Evolutionary conservation across 2,329 filamentous ascomycete genomes (phyloP), one percentile per base, ranked within the genome.

Genomic region (Pyricularia pennisetigena): DNA sequence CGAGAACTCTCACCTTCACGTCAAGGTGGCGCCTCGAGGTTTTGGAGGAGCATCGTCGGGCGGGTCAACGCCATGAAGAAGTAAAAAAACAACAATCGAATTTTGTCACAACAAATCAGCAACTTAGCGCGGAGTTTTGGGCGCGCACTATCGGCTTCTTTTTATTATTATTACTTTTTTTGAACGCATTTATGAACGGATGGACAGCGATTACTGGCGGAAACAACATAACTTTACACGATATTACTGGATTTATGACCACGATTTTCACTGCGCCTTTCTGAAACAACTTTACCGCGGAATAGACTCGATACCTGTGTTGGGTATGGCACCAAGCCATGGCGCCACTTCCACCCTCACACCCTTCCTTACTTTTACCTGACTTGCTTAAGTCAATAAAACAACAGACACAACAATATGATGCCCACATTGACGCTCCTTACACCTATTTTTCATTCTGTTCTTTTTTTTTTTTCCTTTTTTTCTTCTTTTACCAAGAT

Each of bases 11-110:
- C 78, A 16, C 70, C 72, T 1, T 72, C 74, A 68, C 81, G 83
- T 63, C 80, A 82, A 71, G 79, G 79, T 70, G 74, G 78, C 23
- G 75, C 78, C 57, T 79, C 80, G 24, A 72, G 71, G 67, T 85
- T 85, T 74, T 81, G 83, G 80, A 82, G 80, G 72, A 81, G 73
- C 69, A 74, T 85, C 20, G 81, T 79, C 41, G 82, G 79, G 66
- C 84, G 81, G 75, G 80, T 85, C 14, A 72, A n/a, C 41, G 41
- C 75, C 0, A 68, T 77, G 65, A 72, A 75, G 65, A 76, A 74
- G 68, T 77, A 70, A 74, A 30, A 74, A 30, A 49, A 7, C 30
- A 49, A 8, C 41, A n/a, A 49, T 49, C 20, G 14, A 49, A 20
- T 49, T 49, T 30, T 49, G 23, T 29, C 16, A 41, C 9, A 66